Base-by-base conservation (phyloP, 352 stramenopile species). In the Pythium biforme region DNA sequence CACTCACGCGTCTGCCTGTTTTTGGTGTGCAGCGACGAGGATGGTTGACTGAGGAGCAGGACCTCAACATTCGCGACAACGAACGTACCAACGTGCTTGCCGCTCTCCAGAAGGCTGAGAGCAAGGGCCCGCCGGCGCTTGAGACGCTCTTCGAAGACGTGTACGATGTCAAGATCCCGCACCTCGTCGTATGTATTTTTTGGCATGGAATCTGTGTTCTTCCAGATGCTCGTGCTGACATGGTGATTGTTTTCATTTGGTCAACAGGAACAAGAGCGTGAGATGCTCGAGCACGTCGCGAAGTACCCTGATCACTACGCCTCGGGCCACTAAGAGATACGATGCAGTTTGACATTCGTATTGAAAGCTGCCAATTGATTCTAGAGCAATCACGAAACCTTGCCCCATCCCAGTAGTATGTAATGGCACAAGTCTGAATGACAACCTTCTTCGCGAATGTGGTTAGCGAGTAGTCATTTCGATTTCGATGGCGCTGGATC, bases 71-170 rank as follows among this genome's bases (percentile, higher is more conserved):
- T 48, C 85, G 88, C 26, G 90, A 99, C 58, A 90, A 93, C 37
- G 94, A 99, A 69, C 86, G 94, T n/a, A 92, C 77, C 43, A 92
- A 92, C 53, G 83, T 95, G 45, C 72, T 96, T 4, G 73, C 81
- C 5, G 94, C 96, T 20, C 61, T 98, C 47, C 76, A 89, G 48
- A 84, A 75, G 22, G 95, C 97, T 4, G 97, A 99, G 73, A 79
- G 77, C 15, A 98, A 98, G 65, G 79, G 77, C 6, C 79, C 76
- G n/a, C 96, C 97, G n/a, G 41, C 79, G 25, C 59, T 99, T 1
- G 70, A 92, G 29, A 94, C 90, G 22, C 90, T 99, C 65, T 99
- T 99, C 67, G 87, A 97, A 39, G 97, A 99, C 70, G 97, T 99
- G 2, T 99, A 99, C 72, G 72, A 97, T 50, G 81, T 96, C 54